Evolutionary conservation across 306 rosid genomes (phyloP).

Genomic region (Inga leiocalycina): DNA sequence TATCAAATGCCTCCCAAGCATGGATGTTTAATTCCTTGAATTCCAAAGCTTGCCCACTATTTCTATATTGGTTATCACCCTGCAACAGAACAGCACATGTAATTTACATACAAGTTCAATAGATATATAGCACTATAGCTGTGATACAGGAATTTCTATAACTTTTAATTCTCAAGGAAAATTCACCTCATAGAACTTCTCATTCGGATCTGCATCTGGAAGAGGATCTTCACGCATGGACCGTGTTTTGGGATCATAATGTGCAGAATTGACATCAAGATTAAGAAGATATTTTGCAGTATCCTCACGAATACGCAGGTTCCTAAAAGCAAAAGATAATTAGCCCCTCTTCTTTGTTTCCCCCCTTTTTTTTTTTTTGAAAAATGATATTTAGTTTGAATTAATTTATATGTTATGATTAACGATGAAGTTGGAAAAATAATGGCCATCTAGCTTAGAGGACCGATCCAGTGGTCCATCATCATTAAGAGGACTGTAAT

Average conservation of each 20-base stretch:
- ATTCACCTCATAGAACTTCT: conserved; percentile 8
- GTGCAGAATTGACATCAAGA: conserved; percentile 61
- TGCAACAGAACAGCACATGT: conserved; percentile 2
- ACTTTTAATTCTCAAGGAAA: not conserved
- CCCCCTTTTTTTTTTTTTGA: not conserved
- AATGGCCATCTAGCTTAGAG: not conserved
- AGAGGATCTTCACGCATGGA: conserved; percentile 26
- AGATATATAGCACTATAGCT: not conserved
- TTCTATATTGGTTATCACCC: conserved; percentile 39
- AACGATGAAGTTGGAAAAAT: not conserved
- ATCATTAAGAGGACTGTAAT: not conserved
- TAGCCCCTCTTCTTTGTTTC: not conserved
- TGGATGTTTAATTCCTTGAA: conserved; percentile 62
- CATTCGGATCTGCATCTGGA: conserved; percentile 23
- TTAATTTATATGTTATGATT: not conserved
- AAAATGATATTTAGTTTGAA: not conserved
- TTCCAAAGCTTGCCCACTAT: conserved; percentile 63
- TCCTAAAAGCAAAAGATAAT: conserved; percentile 37
- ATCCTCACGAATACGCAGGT: conserved; percentile 66
- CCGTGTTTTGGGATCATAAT: conserved; percentile 54
- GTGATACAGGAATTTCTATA: not conserved
- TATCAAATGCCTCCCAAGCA: conserved; percentile 66
- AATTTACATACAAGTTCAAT: not conserved
- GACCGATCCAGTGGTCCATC: not conserved
- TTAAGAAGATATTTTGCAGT: conserved; percentile 66